These are phyloP conservation scores for Corylus avellana DNA, from an alignment of 306 rosid species.

Conservation along the genomic window DNA sequence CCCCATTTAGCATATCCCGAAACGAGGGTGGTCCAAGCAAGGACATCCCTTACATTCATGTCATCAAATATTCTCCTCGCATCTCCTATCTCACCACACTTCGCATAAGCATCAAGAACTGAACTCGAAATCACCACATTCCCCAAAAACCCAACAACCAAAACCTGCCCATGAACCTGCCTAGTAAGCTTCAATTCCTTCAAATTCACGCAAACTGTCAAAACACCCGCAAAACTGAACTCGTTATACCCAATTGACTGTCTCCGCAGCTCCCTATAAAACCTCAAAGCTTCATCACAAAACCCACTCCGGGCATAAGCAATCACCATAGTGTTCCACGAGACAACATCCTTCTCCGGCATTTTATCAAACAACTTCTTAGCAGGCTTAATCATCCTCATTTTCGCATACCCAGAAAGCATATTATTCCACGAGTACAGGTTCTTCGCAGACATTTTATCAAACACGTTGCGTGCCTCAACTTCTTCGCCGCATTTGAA, in stretches of 20 bases:
- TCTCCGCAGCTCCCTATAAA: conserved; percentile 57
- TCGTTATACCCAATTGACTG: conserved; percentile 57
- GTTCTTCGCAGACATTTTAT: conserved; percentile 70
- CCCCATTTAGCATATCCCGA: conserved; percentile 71
- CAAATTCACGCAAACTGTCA: conserved; percentile 68
- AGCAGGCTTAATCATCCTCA: conserved; percentile 64
- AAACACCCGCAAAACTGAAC: conserved; percentile 72
- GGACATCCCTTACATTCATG: conserved; percentile 64
- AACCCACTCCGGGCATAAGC: conserved; percentile 59
- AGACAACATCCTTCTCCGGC: conserved; percentile 65
- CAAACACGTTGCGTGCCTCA: conserved; percentile 73
- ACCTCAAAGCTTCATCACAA: conserved; percentile 59
- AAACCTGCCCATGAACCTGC: conserved; percentile 86
- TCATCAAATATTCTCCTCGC: conserved; percentile 64
- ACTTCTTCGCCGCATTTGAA: conserved; percentile 53
- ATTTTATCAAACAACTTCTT: conserved; percentile 55
- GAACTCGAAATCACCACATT: conserved; percentile 74
- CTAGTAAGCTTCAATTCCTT: conserved; percentile 55
- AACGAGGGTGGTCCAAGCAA: conserved; percentile 70
- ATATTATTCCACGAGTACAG: conserved; percentile 81
- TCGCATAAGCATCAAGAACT: conserved; percentile 70
- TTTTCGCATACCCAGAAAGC: conserved; percentile 78
- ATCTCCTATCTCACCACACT: conserved; percentile 64
- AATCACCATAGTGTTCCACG: conserved; percentile 84
- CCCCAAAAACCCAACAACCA: conserved; percentile 60